Conservation (phyloP, 192 early-diverging fungal species). For the Gryganskiella cystojenkinii region DNA sequence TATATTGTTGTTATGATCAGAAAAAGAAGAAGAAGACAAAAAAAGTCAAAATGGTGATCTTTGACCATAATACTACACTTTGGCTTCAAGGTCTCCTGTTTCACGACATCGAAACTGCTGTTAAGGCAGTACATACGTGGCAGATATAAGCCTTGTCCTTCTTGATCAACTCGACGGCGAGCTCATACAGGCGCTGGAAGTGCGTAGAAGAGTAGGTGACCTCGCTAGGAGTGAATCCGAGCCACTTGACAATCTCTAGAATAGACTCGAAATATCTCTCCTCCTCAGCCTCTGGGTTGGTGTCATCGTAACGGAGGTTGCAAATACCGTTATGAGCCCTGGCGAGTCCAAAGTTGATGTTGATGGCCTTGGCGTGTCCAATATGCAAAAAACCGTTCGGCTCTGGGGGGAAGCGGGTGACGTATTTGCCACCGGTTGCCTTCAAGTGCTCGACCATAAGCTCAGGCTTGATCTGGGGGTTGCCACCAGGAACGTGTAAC, state of each 20-base stretch:
- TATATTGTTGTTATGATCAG: conserved; percentile 45
- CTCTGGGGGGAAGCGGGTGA: conserved; percentile 99
- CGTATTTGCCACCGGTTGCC: conserved; percentile 88
- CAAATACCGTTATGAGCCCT: conserved; percentile 87
- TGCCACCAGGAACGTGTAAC: conserved; percentile 96
- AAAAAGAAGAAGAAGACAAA: neutral
- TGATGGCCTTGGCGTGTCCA: conserved; percentile 99
- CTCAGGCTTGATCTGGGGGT: conserved; percentile 93
- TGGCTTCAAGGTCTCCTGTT: too few species aligned
- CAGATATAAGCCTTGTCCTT: conserved; percentile 85
- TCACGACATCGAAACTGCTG: too few species aligned
- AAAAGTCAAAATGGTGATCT: too few species aligned
- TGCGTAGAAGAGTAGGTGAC: conserved; percentile 98
- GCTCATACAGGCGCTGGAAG: conserved; percentile 95
- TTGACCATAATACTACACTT: too few species aligned
- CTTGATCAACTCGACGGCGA: conserved; percentile 92
- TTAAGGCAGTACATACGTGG: conserved; percentile 44
- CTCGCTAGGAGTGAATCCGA: conserved; percentile 92
- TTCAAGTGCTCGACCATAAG: conserved; percentile 92
- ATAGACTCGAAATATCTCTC: conserved; percentile 96
- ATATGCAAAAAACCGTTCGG: conserved; percentile 99
- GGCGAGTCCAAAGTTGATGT: conserved; percentile 99
- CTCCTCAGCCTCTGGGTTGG: conserved; percentile 89
- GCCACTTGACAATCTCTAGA: conserved; percentile 92
- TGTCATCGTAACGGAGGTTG: conserved; percentile 83